Conservation (phyloP, 331 rosid genomes). For the Stylosanthes scabra region DNA sequence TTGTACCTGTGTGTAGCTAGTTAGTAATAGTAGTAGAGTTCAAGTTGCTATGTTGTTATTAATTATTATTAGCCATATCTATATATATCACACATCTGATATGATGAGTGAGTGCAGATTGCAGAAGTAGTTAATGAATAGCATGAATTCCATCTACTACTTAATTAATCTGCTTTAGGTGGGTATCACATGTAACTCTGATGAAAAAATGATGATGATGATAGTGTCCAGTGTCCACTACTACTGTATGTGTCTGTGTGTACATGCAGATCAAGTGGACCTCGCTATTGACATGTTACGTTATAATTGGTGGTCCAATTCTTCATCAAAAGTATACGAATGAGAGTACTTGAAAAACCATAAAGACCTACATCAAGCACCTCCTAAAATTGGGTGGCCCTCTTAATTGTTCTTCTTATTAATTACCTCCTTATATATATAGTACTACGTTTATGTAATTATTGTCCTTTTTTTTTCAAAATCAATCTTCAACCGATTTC, state of each 20-base stretch:
- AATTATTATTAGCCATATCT: too few relatives aligned
- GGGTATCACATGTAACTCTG: background rate
- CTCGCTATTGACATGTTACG: background rate
- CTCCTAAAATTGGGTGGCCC: background rate
- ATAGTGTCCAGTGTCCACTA: background rate
- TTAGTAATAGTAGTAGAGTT: background rate
- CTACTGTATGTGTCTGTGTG: too few relatives aligned
- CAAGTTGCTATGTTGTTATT: too few relatives aligned
- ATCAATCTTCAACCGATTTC: too few relatives aligned
- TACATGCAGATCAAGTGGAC: background rate
- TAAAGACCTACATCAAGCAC: background rate
- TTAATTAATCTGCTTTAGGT: background rate
- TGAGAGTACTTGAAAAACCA: background rate
- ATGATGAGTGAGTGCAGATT: too few relatives aligned
- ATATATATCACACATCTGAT: too few relatives aligned
- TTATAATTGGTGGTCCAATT: slow-evolving; percentile 23
- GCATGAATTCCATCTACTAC: background rate
- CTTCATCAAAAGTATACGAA: too few relatives aligned
- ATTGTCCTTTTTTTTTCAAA: background rate
- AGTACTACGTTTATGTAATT: background rate
- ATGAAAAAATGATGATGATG: background rate
- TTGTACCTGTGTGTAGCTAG: too few relatives aligned
- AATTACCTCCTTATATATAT: background rate
- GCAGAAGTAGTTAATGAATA: background rate
- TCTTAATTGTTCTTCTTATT: too few relatives aligned